Conservation (phyloP, 768 basidiomycete species). For the Xanthoconium stramineum region DNA sequence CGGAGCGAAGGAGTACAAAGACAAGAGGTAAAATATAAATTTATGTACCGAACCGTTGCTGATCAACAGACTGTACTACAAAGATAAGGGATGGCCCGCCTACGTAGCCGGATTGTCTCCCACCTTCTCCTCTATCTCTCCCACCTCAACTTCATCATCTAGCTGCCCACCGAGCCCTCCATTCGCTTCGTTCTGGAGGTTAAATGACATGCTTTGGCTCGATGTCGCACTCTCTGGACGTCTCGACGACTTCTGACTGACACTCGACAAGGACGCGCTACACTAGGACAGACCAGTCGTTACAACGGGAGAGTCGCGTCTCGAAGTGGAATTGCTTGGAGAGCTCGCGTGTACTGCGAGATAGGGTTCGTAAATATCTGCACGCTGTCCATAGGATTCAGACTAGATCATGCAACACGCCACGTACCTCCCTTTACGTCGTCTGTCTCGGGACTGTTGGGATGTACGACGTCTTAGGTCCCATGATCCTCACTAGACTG, state of each 20-base stretch:
- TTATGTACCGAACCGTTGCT: background rate
- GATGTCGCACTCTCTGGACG: slow-evolving; percentile 64
- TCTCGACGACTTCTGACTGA: slow-evolving; percentile 48
- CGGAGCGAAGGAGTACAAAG: background rate
- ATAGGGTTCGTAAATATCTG: slow-evolving; percentile 83
- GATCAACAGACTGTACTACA: background rate
- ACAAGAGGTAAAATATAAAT: background rate
- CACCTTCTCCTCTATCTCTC: slow-evolving; percentile 92
- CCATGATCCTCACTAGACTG: slow-evolving; percentile 97
- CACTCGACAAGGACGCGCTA: slow-evolving; percentile 69
- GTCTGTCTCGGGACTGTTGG: slow-evolving; percentile 84
- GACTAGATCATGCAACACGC: background rate
- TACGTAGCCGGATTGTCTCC: slow-evolving; percentile 16
- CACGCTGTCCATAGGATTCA: background rate
- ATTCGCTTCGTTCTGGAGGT: slow-evolving; percentile 66
- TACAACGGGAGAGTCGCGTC: slow-evolving; percentile 54
- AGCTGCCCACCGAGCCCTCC: slow-evolving; percentile 40
- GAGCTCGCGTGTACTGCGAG: slow-evolving; percentile 40
- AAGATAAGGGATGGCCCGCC: background rate
- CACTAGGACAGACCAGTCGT: slow-evolving; percentile 71
- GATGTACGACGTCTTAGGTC: slow-evolving; percentile 96
- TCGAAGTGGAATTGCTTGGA: slow-evolving; percentile 40
- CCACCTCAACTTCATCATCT: slow-evolving; percentile 61
- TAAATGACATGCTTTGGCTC: slow-evolving; percentile 83
- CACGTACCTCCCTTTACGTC: slow-evolving; percentile 77